phyloP scores from a whole-genome alignment of 2,329 filamentous ascomycete genomes.

The Clonostachys solani region DNA sequence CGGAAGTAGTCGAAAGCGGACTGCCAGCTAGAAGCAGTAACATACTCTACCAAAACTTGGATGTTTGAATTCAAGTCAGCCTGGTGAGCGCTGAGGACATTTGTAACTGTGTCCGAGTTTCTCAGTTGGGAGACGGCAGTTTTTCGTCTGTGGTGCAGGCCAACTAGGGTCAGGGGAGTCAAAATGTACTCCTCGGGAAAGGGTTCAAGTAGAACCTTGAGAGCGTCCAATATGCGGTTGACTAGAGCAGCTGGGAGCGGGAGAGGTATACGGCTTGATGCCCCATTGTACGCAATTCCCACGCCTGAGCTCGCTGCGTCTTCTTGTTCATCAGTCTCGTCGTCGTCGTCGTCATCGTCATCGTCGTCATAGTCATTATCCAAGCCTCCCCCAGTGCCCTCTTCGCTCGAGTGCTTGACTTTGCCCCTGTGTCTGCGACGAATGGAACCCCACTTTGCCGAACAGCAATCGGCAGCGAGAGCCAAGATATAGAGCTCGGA shows the following conservation, averaged over 20 bases:
- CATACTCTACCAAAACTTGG: constrained; percentile 56
- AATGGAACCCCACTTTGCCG: constrained; percentile 46
- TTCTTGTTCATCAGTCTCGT: constrained; percentile 4
- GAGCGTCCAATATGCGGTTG: constrained; percentile 47
- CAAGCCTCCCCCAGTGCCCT: neutral
- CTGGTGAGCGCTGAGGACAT: constrained; percentile 14
- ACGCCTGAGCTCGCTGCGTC: constrained; percentile 8
- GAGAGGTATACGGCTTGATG: constrained; percentile 16
- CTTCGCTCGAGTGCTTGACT: too few species aligned
- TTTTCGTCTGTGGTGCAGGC: constrained; percentile 37
- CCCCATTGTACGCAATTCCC: constrained; percentile 1
- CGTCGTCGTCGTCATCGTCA: constrained; percentile 5
- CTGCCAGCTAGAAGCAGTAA: constrained; percentile 61
- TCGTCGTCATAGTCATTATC: neutral
- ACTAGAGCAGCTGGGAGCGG: constrained; percentile 47
- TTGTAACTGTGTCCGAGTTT: constrained; percentile 10
- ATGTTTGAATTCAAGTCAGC: constrained; percentile 49
- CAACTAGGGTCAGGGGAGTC: constrained; percentile 52
- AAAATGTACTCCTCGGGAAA: constrained; percentile 53
- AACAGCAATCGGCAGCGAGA: constrained; percentile 61
- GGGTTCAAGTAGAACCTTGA: constrained; percentile 54
- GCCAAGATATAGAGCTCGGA: constrained; percentile 63
- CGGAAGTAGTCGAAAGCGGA: constrained; percentile 55
- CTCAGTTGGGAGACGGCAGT: constrained; percentile 23
- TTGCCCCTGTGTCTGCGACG: too few species aligned